Conservation (phyloP, 2,329 filamentous ascomycete species). For the Neonectria punicea region DNA sequence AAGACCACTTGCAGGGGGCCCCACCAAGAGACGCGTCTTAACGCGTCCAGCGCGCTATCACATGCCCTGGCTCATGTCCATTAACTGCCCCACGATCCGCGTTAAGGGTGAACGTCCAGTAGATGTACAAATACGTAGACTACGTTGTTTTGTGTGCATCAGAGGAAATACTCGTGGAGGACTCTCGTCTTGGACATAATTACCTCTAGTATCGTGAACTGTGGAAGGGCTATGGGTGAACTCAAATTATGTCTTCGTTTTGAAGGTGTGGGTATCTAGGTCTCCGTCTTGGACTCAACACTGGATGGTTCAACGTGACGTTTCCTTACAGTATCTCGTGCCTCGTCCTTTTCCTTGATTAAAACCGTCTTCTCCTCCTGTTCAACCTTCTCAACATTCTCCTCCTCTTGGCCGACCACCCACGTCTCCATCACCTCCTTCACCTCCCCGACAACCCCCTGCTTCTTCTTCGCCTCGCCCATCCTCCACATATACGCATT, state of each 20-base stretch:
- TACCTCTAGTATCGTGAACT: background rate
- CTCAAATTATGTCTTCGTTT: background rate
- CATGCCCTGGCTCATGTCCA: slow-evolving; percentile 17
- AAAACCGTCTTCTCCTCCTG: slow-evolving; percentile 34
- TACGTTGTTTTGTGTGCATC: background rate
- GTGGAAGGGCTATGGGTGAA: background rate
- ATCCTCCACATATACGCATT: slow-evolving; percentile 79
- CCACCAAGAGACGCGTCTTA: slow-evolving; percentile 18
- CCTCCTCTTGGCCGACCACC: slow-evolving; percentile 63
- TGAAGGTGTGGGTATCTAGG: slow-evolving; percentile 1
- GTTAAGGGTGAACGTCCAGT: background rate
- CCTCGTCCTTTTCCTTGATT: slow-evolving; percentile 36
- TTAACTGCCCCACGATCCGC: slow-evolving; percentile 9
- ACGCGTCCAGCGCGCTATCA: slow-evolving; percentile 29
- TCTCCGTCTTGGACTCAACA: slow-evolving; percentile 22
- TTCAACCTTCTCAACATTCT: slow-evolving; percentile 34
- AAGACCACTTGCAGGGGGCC: slow-evolving; percentile 4
- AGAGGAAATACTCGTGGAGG: background rate
- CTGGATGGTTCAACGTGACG: slow-evolving; percentile 33
- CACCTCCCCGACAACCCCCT: slow-evolving; percentile 69
- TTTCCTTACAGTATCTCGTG: slow-evolving; percentile 40
- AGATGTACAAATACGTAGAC: no score
- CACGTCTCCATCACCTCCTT: slow-evolving; percentile 79
- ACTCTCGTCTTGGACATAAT: background rate
- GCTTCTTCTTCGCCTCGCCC: slow-evolving; percentile 72